These are phyloP conservation scores for Capsicum baccatum DNA, from an alignment of 257 asterid genomes.

Conservation along the genomic window DNA sequence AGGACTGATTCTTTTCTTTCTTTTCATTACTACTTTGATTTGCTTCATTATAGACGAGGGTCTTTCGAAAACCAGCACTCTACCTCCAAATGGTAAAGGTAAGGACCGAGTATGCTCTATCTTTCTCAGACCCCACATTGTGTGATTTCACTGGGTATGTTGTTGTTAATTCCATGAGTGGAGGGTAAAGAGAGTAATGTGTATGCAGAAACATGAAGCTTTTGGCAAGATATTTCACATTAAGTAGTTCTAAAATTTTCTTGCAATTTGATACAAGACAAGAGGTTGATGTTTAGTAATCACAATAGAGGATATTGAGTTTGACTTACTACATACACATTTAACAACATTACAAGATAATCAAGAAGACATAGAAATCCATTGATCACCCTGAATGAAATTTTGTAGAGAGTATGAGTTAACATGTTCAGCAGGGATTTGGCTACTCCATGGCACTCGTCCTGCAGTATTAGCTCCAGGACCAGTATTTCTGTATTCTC, in stretches of 20 bases:
- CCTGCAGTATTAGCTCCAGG: constrained; percentile 27
- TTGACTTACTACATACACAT: neutral
- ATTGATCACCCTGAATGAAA: constrained; percentile 40
- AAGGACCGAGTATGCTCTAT: too few species aligned
- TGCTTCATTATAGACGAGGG: too few species aligned
- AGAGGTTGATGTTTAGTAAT: neutral
- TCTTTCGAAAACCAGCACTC: too few species aligned
- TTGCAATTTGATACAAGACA: neutral
- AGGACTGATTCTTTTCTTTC: too few species aligned
- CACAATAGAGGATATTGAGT: neutral
- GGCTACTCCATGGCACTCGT: constrained; percentile 43
- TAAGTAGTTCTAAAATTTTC: neutral
- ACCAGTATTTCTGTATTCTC: constrained; percentile 37
- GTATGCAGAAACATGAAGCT: neutral
- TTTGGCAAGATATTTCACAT: neutral
- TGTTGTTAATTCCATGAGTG: too few species aligned
- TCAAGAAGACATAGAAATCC: constrained; percentile 35
- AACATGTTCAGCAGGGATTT: constrained; percentile 36
- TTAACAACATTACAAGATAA: neutral
- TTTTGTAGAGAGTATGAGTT: constrained; percentile 36
- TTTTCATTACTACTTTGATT: too few species aligned
- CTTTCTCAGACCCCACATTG: too few species aligned
- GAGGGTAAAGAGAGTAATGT: too few species aligned
- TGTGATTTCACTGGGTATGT: too few species aligned
- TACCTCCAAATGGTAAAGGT: too few species aligned